Conservation (phyloP, 306 rosid genomes). For the Cicer bijugum region DNA sequence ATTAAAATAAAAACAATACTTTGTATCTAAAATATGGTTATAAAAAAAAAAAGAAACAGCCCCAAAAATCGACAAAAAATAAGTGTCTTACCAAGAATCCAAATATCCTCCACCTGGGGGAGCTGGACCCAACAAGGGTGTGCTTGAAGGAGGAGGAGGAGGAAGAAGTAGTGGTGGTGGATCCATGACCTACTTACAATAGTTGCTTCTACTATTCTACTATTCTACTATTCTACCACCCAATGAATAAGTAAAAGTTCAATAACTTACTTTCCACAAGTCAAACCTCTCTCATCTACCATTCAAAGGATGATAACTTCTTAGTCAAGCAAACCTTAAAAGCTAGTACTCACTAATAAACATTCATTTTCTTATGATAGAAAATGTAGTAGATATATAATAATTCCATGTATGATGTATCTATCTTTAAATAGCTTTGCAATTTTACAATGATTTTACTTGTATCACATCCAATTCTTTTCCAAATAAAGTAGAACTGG, state of each 20-base stretch:
- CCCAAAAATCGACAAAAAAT: background rate
- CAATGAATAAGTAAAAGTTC: constrained; percentile 10
- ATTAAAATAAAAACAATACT: too few relatives aligned
- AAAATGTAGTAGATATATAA: background rate
- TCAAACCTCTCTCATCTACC: constrained; percentile 62
- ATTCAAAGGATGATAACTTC: constrained; percentile 53
- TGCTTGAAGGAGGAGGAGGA: constrained; percentile 41
- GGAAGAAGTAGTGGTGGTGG: constrained; percentile 46
- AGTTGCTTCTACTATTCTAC: constrained; percentile 4
- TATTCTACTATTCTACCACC: background rate
- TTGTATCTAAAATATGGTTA: background rate
- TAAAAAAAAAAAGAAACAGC: background rate
- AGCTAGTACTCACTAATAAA: constrained; percentile 7
- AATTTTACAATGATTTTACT: constrained; percentile 16
- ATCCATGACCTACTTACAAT: constrained; percentile 53
- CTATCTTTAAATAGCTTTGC: background rate
- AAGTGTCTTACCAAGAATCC: constrained; percentile 56
- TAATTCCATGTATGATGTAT: constrained; percentile 1
- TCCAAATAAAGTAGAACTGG: constrained; percentile 36
- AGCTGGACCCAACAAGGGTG: constrained; percentile 59
- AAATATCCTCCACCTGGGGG: constrained; percentile 54
- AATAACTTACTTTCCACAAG: constrained; percentile 46
- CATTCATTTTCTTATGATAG: background rate
- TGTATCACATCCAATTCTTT: constrained; percentile 40
- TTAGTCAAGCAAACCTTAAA: background rate